Base-by-base conservation (phyloP, 2,329 filamentous ascomycete species). In the Aspergillus japonicus region DNA sequence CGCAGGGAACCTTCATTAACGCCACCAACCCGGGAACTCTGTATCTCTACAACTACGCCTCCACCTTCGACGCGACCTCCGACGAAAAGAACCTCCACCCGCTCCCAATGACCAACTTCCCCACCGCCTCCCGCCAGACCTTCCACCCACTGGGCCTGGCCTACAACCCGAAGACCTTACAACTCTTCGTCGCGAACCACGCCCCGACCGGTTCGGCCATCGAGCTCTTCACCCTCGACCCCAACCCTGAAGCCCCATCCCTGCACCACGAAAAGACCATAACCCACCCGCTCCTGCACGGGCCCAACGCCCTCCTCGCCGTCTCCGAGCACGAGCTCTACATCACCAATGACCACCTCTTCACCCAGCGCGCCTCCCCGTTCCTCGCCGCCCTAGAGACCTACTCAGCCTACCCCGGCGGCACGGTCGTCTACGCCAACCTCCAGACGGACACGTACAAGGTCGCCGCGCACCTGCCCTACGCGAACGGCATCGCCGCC, bases 81-180 rank as follows among this genome's bases (percentile, higher is more conserved):
- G 47, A 42, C 12, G 8, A 42, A 0, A 21, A 12, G 8, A 35
- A 44, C 39, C 39, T 44, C 39, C 39, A 44, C 39, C 5, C 39
- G 6, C 16, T 44, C 6, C 14, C 39, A 16, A 6, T 44, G 14
- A 16, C 1, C 39, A 44, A 44, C n/a, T 44, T 44, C 39, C 39
- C 39, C 14, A 19, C 39, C 39, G 8, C 39, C 6, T 7, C 14
- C 14, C 39, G 39, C 39, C 14, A 44, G 16, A 44, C 39, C 8
- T 61, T 66, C 49, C 64, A 66, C 44, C 64, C 64, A 3, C 62
- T 66, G 5, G 62, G 64, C 2, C 47, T 66, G 4, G 64, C 64
- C 49, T 64, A 64, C 42, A 50, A 64, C 50, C 44, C 51, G 4
- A 53, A 39, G 2, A 61, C 49, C 26, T 47, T 29, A 12, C 60